phyloP scores from a whole-genome alignment of 306 rosid species.

The Vigna radiata region DNA sequence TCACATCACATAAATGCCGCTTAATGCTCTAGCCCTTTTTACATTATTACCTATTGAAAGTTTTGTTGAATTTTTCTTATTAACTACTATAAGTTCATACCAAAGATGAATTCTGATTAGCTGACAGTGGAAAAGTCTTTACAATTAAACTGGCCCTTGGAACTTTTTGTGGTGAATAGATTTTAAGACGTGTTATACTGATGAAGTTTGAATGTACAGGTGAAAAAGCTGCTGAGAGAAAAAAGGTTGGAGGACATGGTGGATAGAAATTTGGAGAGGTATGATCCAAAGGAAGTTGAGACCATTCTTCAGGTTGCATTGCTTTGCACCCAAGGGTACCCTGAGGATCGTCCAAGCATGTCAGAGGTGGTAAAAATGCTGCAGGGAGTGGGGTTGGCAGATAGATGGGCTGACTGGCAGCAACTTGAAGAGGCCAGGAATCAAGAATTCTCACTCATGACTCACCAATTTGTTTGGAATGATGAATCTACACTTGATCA shows the following conservation, averaged over 20 bases:
- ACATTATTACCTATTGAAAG: no score
- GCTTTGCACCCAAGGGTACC: slow-evolving; percentile 76
- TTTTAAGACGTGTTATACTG: slow-evolving; percentile 14
- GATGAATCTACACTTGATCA: slow-evolving; percentile 82
- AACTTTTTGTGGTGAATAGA: not conserved
- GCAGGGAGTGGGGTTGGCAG: slow-evolving; percentile 70
- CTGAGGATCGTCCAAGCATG: slow-evolving; percentile 84
- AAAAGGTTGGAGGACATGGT: slow-evolving; percentile 81
- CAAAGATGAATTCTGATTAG: not conserved
- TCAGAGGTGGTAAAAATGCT: slow-evolving; percentile 71
- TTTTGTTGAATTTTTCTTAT: no score
- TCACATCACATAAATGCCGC: slow-evolving; percentile 6
- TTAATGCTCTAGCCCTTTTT: not conserved
- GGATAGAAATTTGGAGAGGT: slow-evolving; percentile 69
- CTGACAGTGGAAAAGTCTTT: not conserved
- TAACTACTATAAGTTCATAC: not conserved
- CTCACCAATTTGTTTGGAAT: slow-evolving; percentile 80
- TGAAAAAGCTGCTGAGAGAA: slow-evolving; percentile 74
- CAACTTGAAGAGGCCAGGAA: slow-evolving; percentile 68
- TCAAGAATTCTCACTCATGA: slow-evolving; percentile 55
- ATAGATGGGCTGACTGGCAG: slow-evolving; percentile 88
- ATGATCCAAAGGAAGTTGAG: slow-evolving; percentile 70
- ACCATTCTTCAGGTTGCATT: slow-evolving; percentile 75
- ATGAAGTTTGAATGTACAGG: slow-evolving; percentile 50
- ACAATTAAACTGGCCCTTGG: not conserved